Conservation (phyloP, 2,329 filamentous ascomycete genomes). For the Hymenotorrendiella dingleyae region DNA sequence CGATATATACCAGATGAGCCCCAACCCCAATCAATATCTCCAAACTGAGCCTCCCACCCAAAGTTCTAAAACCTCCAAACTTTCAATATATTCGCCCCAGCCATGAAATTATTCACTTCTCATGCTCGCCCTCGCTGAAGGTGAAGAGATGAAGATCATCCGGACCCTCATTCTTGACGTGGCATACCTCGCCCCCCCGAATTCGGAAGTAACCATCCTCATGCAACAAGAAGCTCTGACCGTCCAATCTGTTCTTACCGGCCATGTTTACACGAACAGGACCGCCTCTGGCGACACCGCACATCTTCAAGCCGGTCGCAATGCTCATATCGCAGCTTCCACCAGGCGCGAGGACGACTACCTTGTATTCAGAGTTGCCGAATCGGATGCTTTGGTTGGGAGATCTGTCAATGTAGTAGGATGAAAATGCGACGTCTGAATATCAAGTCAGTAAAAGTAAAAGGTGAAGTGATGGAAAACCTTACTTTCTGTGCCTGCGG, state of each 20-base stretch:
- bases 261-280: conserved; percentile 14
- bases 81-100: too few species aligned
- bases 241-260: background rate
- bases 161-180: conserved; percentile 1
- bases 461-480: background rate
- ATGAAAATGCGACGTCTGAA: conserved; percentile 22
- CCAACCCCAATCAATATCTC: too few species aligned
- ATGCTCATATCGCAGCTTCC: background rate
- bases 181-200: conserved; percentile 13
- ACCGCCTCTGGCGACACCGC: conserved; percentile 14
- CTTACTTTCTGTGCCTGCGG: conserved; percentile 19
- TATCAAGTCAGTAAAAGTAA: background rate
- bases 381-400: conserved; percentile 11
- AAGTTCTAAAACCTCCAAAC: too few species aligned
- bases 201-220: conserved; percentile 19
- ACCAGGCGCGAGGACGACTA: conserved; percentile 6
- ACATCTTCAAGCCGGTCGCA: conserved; percentile 9
- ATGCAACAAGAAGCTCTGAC: conserved; percentile 11
- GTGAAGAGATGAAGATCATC: background rate
- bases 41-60: too few species aligned
- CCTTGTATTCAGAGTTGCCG: conserved; percentile 12
- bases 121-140: background rate
- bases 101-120: too few species aligned
- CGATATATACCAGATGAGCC: too few species aligned
- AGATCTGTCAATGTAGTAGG: conserved; percentile 11